Base-by-base conservation (phyloP, 495 filamentous ascomycete genomes). In the Xylaria nigripes region DNA sequence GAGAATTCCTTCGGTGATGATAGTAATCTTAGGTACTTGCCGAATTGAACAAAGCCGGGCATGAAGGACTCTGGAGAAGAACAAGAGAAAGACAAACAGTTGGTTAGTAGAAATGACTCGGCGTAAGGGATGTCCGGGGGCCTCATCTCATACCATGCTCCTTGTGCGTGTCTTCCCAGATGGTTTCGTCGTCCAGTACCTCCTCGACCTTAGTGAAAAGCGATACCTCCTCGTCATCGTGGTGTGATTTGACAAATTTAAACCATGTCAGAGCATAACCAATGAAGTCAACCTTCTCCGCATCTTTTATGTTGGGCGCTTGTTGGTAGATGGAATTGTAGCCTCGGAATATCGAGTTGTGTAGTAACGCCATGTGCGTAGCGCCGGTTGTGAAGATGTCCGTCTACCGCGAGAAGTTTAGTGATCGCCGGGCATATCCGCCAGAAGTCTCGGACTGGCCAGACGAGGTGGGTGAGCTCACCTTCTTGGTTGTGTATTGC, bases 271-370 rank as follows among this genome's bases (percentile, higher is more conserved):
- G 68, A 36, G 60, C 59, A 60, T 81, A 80, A 10, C 74, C 75
- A 45, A 80, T 58, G 48, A 81, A 80, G 55, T 78, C 72, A 30
- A 65, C 54, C 53, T 68, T 68, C 61, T 77, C 76, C 43, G 59
- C 54, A 24, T 74, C 68, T 21, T 60, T 48, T 27, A 76, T 58
- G 59, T 68, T 61, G 10, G 67, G 66, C 12, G 76, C 76, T 48
- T 79, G 76, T 16, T 72, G 75, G 65, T 74, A 80, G 60, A 83
- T 78, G 50, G 76, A 77, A 65, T 83, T 83, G 64, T 74, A 78
- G 54, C 77, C 78, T 34, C 80, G 79, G 38, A 83, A 65, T 55
- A 81, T 78, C 32, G 73, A 70, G 65, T 83, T 83, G 67, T 83
- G 75, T 51, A 81, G 67, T 46, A 81, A 62, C 2, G 77, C 75